Conservation (phyloP, 306 rosid genomes). For the Malus domestica region ASM211411v1 NC_041792.1:4217001-4217500, state of each 20-base stretch:
- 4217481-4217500: slow-evolving; percentile 22
- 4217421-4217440: neutral
- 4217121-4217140: slow-evolving; percentile 17
- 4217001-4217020: fast-evolving
- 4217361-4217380: neutral
- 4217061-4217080: neutral
- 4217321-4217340: slow-evolving; percentile 41
- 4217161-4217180: neutral
- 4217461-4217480: slow-evolving; percentile 30
- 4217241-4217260: neutral
- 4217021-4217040: fast-evolving
- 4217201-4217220: neutral
- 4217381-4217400: slow-evolving; percentile 5
- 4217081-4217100: neutral
- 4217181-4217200: no score
- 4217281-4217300: slow-evolving; percentile 13
- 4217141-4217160: slow-evolving; percentile 29
- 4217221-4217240: no score
- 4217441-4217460: neutral
- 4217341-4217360: slow-evolving; percentile 20
- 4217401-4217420: neutral
- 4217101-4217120: slow-evolving; percentile 5
- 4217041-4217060: neutral
- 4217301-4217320: slow-evolving; percentile 13
- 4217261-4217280: neutral